Evolutionary conservation across 2,329 filamentous ascomycete species (phyloP).

Genomic region (Bipolaris sorokiniana): DNA sequence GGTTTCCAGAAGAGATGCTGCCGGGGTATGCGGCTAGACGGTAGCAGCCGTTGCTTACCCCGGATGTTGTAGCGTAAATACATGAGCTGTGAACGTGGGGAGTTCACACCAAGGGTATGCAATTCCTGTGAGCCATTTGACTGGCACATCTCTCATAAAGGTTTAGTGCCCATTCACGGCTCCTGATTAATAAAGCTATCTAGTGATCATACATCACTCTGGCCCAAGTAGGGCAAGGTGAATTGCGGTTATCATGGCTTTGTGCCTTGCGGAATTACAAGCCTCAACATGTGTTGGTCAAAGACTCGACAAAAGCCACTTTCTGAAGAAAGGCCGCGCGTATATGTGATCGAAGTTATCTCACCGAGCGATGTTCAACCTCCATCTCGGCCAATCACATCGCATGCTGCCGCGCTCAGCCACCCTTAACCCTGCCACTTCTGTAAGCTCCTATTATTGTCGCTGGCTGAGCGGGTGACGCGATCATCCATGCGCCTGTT

Average conservation of each 20-base stretch:
- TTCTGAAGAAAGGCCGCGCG: neutral
- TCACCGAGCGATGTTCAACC: neutral
- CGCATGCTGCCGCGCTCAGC: slow-evolving; percentile 1
- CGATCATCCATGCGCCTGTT: slow-evolving; percentile 5
- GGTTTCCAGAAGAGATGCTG: neutral
- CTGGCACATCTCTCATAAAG: neutral
- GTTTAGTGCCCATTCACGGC: neutral
- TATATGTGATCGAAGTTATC: neutral
- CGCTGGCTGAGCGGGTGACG: slow-evolving; percentile 6
- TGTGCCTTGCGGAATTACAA: neutral
- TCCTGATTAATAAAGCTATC: neutral
- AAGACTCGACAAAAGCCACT: neutral
- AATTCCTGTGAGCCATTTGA: no score
- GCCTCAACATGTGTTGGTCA: neutral
- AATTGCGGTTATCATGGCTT: neutral
- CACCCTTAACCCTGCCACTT: slow-evolving; percentile 5
- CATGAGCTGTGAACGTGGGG: neutral
- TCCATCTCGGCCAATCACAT: slow-evolving; percentile 1
- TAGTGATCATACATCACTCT: neutral
- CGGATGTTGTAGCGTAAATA: neutral
- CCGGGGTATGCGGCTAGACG: neutral
- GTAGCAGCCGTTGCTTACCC: neutral
- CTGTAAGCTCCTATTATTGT: slow-evolving; percentile 13
- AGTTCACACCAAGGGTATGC: neutral
- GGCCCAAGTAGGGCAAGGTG: neutral